phyloP scores from a whole-genome alignment of 202 grass and related monocot species.

The Elaeis oleifera region DNA sequence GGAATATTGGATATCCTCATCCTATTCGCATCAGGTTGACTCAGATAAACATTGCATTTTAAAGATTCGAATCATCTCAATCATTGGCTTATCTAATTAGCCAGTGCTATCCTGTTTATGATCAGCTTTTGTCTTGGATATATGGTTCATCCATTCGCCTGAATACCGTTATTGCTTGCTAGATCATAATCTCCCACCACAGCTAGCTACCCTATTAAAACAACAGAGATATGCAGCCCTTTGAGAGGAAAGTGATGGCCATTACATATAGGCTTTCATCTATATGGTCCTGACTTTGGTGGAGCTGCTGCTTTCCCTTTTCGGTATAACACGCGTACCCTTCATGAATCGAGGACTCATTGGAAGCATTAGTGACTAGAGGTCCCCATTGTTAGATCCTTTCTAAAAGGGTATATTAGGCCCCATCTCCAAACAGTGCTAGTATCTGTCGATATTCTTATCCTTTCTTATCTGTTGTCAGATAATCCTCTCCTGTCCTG shows the following conservation, averaged over 20 bases:
- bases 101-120: too few species aligned
- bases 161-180: too few species aligned
- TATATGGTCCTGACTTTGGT: conserved; percentile 20
- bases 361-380: neutral
- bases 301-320: conserved; percentile 25
- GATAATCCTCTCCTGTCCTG: neutral
- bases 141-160: too few species aligned
- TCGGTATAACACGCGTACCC: conserved; percentile 22
- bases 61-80: too few species aligned
- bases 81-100: too few species aligned
- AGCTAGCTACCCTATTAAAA: conserved; percentile 2
- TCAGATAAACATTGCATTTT: too few species aligned
- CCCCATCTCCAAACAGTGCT: too few species aligned
- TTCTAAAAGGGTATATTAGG: conserved; percentile 1
- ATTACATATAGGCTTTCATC: neutral
- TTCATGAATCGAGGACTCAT: neutral
- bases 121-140: too few species aligned
- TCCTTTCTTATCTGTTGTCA: neutral
- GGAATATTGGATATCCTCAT: too few species aligned
- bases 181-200: conserved; percentile 10
- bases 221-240: neutral
- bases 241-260: conserved; percentile 11
- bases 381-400: conserved; percentile 3
- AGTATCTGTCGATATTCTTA: too few species aligned
- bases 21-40: too few species aligned